Evolutionary conservation across 1,284 basidiomycete species (phyloP).

Genomic region (Cystobasidiaceae sp.): DNA sequence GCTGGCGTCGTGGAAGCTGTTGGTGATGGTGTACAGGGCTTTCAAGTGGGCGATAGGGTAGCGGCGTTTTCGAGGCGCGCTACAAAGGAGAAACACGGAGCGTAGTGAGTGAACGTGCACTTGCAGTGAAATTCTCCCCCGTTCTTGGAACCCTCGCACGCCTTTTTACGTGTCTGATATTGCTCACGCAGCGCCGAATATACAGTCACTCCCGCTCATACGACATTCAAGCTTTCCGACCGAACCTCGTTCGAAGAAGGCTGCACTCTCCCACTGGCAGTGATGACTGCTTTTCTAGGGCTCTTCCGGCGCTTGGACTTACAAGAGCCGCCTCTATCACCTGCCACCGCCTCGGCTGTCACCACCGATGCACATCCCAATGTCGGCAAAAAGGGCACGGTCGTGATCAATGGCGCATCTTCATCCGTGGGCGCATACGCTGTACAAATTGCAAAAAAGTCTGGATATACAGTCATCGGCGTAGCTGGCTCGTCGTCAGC

Average conservation of each 20-base stretch:
- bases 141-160: slow-evolving; percentile 4
- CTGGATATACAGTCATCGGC: slow-evolving; percentile 43
- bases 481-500: slow-evolving; percentile 39
- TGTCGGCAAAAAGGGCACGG: background rate
- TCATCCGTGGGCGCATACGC: slow-evolving; percentile 46
- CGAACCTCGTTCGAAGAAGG: slow-evolving; percentile 45
- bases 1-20: slow-evolving; percentile 41
- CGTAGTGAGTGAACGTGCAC: slow-evolving; percentile 39
- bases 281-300: slow-evolving; percentile 46
- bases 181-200: slow-evolving; percentile 20
- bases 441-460: slow-evolving; percentile 45
- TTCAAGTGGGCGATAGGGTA: slow-evolving; percentile 41
- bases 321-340: background rate
- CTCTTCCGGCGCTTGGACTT: slow-evolving; percentile 1
- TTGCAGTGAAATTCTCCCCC: slow-evolving; percentile 16
- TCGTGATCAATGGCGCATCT: slow-evolving; percentile 46
- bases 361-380: too few relatives aligned
- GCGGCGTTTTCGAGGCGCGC: slow-evolving; percentile 38
- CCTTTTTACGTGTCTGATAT: too few relatives aligned
- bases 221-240: slow-evolving; percentile 34
- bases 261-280: slow-evolving; percentile 44
- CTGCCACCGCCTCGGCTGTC: too few relatives aligned
- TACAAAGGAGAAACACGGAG: slow-evolving; percentile 39
- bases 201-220: slow-evolving; percentile 40
- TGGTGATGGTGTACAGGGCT: slow-evolving; percentile 39